Conservation (phyloP, 768 basidiomycete genomes). For the Phlebiopsis flavidoalba region DNA sequence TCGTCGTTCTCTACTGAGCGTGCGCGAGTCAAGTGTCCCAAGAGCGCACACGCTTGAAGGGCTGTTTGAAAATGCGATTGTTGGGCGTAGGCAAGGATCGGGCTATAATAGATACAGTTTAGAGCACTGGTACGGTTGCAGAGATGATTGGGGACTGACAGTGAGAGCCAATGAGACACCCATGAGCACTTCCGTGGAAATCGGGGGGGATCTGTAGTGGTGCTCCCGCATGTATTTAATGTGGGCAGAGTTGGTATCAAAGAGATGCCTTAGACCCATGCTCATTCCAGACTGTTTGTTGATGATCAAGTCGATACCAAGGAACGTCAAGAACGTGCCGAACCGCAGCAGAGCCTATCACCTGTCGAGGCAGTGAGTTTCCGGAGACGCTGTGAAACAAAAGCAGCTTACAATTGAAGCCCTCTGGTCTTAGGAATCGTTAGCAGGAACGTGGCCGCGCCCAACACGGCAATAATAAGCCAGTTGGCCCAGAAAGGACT, state of each 20-base stretch:
- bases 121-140: not conserved
- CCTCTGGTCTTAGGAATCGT: constrained; percentile 42
- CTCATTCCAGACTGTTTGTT: constrained; percentile 60
- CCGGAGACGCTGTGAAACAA: constrained; percentile 23
- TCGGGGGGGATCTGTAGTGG: constrained; percentile 41
- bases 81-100: constrained; percentile 47
- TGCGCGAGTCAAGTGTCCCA: not conserved
- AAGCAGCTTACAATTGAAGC: constrained; percentile 42
- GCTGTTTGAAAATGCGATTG: constrained; percentile 45
- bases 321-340: constrained; percentile 54
- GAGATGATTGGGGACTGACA: constrained; percentile 34
- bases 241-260: constrained; percentile 60
- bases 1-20: not conserved
- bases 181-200: constrained; percentile 45
- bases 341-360: constrained; percentile 43
- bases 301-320: constrained; percentile 53
- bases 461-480: constrained; percentile 45
- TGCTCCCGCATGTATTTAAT: constrained; percentile 35
- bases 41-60: constrained; percentile 29
- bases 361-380: constrained; percentile 12
- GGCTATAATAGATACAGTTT: constrained; percentile 28
- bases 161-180: constrained; percentile 48
- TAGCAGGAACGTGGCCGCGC: constrained; percentile 34
- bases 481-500: constrained; percentile 43
- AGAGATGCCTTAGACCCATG: constrained; percentile 54